phyloP scores from a whole-genome alignment of 1,284 basidiomycete species.

The Ganoderma lingzhi region DNA sequence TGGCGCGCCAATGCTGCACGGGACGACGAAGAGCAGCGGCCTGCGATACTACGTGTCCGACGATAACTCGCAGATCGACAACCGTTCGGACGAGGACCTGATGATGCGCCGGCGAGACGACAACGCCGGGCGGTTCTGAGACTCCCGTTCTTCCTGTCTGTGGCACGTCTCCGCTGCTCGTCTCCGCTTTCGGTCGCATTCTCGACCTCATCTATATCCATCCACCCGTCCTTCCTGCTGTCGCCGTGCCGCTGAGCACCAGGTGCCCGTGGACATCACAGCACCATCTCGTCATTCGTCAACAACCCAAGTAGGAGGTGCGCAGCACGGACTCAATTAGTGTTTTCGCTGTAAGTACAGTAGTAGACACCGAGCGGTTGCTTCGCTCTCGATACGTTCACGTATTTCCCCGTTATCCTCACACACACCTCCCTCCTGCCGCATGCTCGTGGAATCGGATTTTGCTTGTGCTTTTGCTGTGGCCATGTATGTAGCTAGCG shows the following conservation, averaged over 20 bases:
- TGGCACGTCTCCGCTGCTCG: background rate
- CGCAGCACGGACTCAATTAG: conserved; percentile 14
- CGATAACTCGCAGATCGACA: conserved; percentile 48
- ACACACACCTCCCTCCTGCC: no score
- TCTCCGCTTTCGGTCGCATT: background rate
- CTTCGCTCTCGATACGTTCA: conserved; percentile 3
- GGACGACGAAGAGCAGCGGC: conserved; percentile 59
- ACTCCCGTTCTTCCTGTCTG: background rate
- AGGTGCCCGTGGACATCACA: background rate
- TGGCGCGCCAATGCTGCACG: conserved; percentile 59
- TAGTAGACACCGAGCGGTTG: conserved; percentile 15
- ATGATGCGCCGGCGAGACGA: conserved; percentile 34
- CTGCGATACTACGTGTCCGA: conserved; percentile 62
- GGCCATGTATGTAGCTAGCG: conserved; percentile 29
- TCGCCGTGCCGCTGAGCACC: background rate
- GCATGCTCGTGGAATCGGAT: background rate
- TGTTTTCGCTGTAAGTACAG: conserved; percentile 6
- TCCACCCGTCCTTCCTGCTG: background rate
- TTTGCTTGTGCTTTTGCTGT: background rate
- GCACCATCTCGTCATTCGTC: background rate
- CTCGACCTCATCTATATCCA: background rate
- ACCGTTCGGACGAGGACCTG: conserved; percentile 37
- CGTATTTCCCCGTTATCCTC: background rate
- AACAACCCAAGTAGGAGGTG: background rate
- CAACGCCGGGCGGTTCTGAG: conserved; percentile 31